Base-by-base conservation (phyloP, 495 filamentous ascomycete species). In the Aspergillus saccharolyticus region DNA sequence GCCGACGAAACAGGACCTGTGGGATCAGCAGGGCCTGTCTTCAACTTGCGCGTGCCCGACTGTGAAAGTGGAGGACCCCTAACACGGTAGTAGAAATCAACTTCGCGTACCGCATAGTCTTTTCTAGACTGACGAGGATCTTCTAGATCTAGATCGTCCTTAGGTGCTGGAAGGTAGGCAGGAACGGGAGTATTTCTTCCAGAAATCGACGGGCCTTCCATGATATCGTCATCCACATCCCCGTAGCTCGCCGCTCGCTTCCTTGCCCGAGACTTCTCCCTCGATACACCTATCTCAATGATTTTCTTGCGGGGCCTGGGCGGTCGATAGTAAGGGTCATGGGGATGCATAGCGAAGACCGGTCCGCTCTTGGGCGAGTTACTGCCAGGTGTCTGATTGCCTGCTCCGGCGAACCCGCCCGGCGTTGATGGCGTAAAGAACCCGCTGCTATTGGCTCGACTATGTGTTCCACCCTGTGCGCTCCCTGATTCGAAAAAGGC, bases 21-120 rank as follows among this genome's bases (percentile, higher is more conserved):
- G 6, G 94, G 94, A 73, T 98, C 95, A 17, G 93, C 91, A 1
- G 94, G 94, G 0, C 94, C 95, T 3, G 94, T 98, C 63, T 91
- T 90, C 52, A 96, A 75, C 66, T 89, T 91, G 39, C 94, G 80
- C 28, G 88, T 89, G 3, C 88, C 89, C 15, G 80, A 84, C 50
- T 88, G 86, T 0, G 89, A 91, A 6, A 97, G 78, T 10, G 93
- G 90, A n/a, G 90, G 89, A 0, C 94, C 94, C 16, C 90, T 84
- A 21, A 95, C 86, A 15, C 91, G 88, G 68, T 97, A 97, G 66
- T 96, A 96, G 64, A 93, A 96, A 67, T 98, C 94, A 4, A 90
- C 87, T 71, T 98, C 94, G 39, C 94, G 85, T 1, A 89, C 90
- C 3, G 90, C 86, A 67, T 97, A 98, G 67, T 97, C 92, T 15